A percentile compares a stretch with the other conserved stretches of the same genome.
Evolutionary conservation across 2,329 filamentous ascomycete genomes (phyloP).

Genomic region (Exophiala sp.): DNA sequence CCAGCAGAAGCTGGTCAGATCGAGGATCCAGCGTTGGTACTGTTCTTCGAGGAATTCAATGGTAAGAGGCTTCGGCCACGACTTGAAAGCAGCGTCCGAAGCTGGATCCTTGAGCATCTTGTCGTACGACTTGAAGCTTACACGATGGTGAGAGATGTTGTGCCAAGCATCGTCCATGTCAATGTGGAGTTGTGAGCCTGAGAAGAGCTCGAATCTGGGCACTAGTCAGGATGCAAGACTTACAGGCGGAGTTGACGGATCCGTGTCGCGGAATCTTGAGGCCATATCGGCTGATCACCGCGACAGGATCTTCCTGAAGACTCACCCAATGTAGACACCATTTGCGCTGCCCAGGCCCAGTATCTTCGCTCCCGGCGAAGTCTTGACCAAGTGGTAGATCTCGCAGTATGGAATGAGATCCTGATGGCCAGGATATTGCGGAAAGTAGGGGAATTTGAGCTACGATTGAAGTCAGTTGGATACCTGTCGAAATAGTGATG

Average conservation of each 20-base stretch:
- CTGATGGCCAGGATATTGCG: constrained; percentile 20
- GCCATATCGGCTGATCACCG: too few relatives aligned
- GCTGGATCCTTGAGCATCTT: constrained; percentile 25
- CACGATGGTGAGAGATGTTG: constrained; percentile 28
- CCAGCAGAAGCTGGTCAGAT: constrained; percentile 28
- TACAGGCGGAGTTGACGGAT: not conserved
- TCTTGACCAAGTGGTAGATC: constrained; percentile 29
- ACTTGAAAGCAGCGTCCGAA: constrained; percentile 21
- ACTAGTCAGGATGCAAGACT: not conserved
- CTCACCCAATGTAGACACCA: constrained; percentile 29
- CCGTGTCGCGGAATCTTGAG: too few relatives aligned
- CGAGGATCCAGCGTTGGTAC: constrained; percentile 24
- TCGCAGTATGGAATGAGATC: constrained; percentile 28
- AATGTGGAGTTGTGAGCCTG: constrained; percentile 28
- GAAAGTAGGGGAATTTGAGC: constrained; percentile 28
- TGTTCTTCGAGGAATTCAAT: constrained; percentile 29
- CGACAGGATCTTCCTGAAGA: not conserved
- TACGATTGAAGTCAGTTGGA: constrained; percentile 9
- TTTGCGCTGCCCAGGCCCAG: constrained; percentile 26
- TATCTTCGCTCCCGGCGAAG: constrained; percentile 27
- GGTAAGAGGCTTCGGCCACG: constrained; percentile 28
- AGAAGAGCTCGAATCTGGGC: constrained; percentile 28
- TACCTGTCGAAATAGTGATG: not conserved
- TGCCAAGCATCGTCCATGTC: constrained; percentile 29
- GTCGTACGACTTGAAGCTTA: constrained; percentile 27